phyloP scores from a whole-genome alignment of 2,329 filamentous ascomycete species.

The Rutstroemia sp. region DNA sequence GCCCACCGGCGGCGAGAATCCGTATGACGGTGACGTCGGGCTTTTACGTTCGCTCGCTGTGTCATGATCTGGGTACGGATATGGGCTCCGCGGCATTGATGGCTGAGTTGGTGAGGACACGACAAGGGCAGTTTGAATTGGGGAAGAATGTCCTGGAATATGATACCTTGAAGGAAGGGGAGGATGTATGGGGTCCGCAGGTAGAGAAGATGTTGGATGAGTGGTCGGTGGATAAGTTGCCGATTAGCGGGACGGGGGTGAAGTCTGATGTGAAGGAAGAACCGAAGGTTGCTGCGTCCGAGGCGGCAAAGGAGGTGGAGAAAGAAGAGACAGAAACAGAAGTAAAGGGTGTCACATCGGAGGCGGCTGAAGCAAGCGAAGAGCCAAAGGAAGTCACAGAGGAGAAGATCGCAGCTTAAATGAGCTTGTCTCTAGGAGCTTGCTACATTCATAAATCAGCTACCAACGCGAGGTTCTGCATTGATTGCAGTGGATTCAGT shows the following conservation, averaged over 20 bases:
- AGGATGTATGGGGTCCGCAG: constrained; percentile 75
- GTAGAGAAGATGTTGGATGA: constrained; percentile 48
- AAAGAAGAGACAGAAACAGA: too few relatives aligned
- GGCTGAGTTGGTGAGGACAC: constrained; percentile 71
- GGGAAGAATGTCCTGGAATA: constrained; percentile 72
- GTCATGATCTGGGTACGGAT: constrained; percentile 81
- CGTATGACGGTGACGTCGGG: constrained; percentile 91
- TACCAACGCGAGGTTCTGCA: too few relatives aligned
- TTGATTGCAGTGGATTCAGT: too few relatives aligned
- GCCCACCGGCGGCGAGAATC: constrained; percentile 70
- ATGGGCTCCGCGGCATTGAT: constrained; percentile 78
- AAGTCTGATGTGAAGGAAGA: neutral
- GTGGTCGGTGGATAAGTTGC: constrained; percentile 20
- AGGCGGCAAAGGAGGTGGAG: too few relatives aligned
- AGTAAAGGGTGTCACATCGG: too few relatives aligned
- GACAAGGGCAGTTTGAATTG: constrained; percentile 74
- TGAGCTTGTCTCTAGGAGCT: too few relatives aligned
- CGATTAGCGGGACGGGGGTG: neutral
- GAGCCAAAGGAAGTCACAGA: too few relatives aligned
- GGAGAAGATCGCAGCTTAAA: too few relatives aligned
- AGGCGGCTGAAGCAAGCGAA: too few relatives aligned
- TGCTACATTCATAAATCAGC: too few relatives aligned
- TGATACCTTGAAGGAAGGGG: constrained; percentile 65
- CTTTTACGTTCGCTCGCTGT: constrained; percentile 92
- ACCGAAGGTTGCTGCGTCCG: neutral